These are phyloP conservation scores for Sporothrix pseudoabietina DNA, from an alignment of 2,329 filamentous ascomycete species.

Conservation along the genomic window DNA sequence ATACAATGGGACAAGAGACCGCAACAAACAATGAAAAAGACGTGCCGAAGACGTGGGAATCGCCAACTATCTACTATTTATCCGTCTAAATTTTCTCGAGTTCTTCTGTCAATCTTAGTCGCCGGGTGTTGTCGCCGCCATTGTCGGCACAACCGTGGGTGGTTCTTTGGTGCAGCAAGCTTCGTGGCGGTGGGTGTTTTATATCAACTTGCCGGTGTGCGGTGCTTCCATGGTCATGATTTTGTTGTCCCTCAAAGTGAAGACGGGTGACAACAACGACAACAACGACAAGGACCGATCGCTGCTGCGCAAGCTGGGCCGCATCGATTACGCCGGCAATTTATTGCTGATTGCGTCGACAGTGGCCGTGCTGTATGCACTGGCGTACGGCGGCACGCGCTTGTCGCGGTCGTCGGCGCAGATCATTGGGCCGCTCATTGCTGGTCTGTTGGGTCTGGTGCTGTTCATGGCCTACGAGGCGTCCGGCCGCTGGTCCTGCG, in stretches of 20 bases:
- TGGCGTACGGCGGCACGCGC: slow-evolving; percentile 48
- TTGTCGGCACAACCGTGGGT: slow-evolving; percentile 34
- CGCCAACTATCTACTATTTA: neutral
- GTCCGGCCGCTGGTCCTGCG: neutral
- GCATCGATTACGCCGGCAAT: slow-evolving; percentile 50
- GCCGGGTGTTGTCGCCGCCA: neutral
- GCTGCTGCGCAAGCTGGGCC: slow-evolving; percentile 37
- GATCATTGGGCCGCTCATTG: slow-evolving; percentile 47
- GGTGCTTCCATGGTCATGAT: slow-evolving; percentile 50
- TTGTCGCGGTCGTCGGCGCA: slow-evolving; percentile 47
- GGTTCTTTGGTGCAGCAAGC: slow-evolving; percentile 31
- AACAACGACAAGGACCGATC: slow-evolving; percentile 24
- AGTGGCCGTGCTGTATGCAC: slow-evolving; percentile 46
- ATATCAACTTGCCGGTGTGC: slow-evolving; percentile 48
- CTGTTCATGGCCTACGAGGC: slow-evolving; percentile 43
- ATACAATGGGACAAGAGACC: neutral
- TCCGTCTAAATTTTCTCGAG: neutral
- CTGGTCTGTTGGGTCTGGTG: slow-evolving; percentile 46
- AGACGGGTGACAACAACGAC: neutral
- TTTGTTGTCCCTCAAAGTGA: slow-evolving; percentile 36
- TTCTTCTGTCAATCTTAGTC: neutral
- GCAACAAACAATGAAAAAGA: neutral
- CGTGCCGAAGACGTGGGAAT: neutral
- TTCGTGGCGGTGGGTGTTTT: slow-evolving; percentile 45
- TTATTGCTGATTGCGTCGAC: slow-evolving; percentile 45